A percentile compares a stretch with the other conserved stretches of the same genome.
Conservation (phyloP, 2,329 filamentous ascomycete species). For the Waltergamsia citrina region DNA sequence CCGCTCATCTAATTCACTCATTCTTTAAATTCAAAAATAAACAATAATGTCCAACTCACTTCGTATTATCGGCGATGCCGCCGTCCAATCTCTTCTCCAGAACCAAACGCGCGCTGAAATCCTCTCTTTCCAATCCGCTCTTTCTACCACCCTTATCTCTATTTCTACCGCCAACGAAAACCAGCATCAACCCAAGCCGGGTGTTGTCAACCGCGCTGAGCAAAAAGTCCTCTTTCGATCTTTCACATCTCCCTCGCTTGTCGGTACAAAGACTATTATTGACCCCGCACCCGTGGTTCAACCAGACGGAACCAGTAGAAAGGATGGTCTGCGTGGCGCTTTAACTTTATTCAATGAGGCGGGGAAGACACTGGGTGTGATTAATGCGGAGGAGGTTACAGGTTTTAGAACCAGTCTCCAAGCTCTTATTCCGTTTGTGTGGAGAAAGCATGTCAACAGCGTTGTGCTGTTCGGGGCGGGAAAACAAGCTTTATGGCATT, state of each 20-base stretch:
- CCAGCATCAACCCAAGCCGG: slow-evolving; percentile 10
- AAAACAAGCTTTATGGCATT: slow-evolving; percentile 48
- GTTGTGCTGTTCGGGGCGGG: slow-evolving; percentile 14
- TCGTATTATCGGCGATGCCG: slow-evolving; percentile 9
- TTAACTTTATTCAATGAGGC: slow-evolving; percentile 48
- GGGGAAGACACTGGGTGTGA: slow-evolving; percentile 49
- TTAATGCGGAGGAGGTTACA: slow-evolving; percentile 60
- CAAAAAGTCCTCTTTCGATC: slow-evolving; percentile 14
- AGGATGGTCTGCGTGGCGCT: slow-evolving; percentile 21
- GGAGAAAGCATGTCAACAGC: slow-evolving; percentile 10
- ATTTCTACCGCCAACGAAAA: slow-evolving; percentile 10
- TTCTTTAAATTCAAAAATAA: too few relatives aligned
- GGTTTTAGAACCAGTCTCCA: slow-evolving; percentile 60
- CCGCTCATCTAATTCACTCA: too few relatives aligned
- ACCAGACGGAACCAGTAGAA: background rate
- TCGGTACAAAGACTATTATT: slow-evolving; percentile 15
- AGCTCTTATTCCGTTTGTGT: slow-evolving; percentile 49
- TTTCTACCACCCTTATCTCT: slow-evolving; percentile 8
- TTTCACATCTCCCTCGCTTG: slow-evolving; percentile 9
- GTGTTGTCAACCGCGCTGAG: slow-evolving; percentile 11
- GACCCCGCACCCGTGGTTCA: slow-evolving; percentile 4
- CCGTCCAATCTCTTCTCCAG: slow-evolving; percentile 10
- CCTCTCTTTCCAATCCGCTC: slow-evolving; percentile 5
- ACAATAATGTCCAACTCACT: too few relatives aligned
- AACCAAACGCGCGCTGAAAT: slow-evolving; percentile 8